phyloP scores from a whole-genome alignment of 208 protist genomes.

The Kentomonas sorsogonicus region DNA sequence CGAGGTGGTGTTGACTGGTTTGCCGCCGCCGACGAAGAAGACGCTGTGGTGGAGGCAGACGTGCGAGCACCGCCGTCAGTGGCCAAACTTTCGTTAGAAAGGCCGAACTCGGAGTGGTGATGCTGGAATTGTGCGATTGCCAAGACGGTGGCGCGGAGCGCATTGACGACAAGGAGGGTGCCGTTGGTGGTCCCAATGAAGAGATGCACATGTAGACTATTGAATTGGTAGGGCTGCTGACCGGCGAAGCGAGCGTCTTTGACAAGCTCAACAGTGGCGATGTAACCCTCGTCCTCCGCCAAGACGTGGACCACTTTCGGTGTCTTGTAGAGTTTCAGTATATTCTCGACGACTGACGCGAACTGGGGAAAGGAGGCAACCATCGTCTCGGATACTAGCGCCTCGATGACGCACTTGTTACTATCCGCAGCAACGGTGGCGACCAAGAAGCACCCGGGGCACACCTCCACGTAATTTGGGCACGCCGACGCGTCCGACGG shows the following conservation, averaged over 20 bases:
- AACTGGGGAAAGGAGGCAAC: no score
- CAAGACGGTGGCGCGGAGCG: constrained; percentile 69
- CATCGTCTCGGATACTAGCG: no score
- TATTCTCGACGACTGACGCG: no score
- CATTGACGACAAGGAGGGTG: constrained; percentile 74
- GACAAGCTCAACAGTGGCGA: constrained; percentile 53
- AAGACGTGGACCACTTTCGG: constrained; percentile 57
- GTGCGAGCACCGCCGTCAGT: not conserved
- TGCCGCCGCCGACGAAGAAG: constrained; percentile 7
- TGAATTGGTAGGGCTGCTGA: not conserved
- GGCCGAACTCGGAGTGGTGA: no score
- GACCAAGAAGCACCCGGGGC: constrained; percentile 44
- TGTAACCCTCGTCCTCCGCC: constrained; percentile 55
- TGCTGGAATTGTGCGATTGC: constrained; percentile 64
- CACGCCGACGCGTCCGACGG: no score
- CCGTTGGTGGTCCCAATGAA: constrained; percentile 83
- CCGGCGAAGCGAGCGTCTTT: constrained; percentile 27
- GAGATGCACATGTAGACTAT: constrained; percentile 57
- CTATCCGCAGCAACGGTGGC: constrained; percentile 35
- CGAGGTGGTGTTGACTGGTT: constrained; percentile 8
- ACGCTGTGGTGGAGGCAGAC: constrained; percentile 14
- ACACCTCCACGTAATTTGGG: no score
- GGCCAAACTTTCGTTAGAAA: no score
- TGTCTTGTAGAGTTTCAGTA: no score
- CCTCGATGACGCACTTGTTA: constrained; percentile 57